Percentiles rank a stretch among this genome's conserved stretches.
phyloP scores from a whole-genome alignment of 257 asterid species.

The Scutellaria barbata region DNA sequence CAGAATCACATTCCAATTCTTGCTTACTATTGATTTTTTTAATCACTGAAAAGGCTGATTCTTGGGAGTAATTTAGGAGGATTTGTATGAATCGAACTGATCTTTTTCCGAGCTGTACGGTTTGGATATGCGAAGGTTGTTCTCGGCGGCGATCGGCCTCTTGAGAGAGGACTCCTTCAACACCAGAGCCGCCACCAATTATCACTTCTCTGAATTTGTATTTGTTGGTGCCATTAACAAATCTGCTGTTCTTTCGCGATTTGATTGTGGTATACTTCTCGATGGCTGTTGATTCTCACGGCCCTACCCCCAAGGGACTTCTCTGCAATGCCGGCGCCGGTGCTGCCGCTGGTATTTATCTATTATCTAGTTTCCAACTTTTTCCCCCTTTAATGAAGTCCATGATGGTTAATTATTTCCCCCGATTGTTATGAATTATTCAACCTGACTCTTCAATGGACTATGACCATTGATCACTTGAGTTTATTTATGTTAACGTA shows the following conservation, averaged over 20 bases:
- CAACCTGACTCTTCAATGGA: background rate
- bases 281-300: constrained; percentile 63
- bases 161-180: constrained; percentile 59
- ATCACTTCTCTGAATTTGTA: constrained; percentile 30
- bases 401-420: background rate
- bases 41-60: constrained; percentile 9
- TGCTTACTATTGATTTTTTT: constrained; percentile 11
- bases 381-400: background rate
- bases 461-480: background rate
- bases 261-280: constrained; percentile 34
- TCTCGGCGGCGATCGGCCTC: constrained; percentile 59
- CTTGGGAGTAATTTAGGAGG: constrained; percentile 6
- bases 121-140: constrained; percentile 88
- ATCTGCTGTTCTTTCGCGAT: constrained; percentile 16
- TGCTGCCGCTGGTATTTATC: constrained; percentile 73
- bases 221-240: constrained; percentile 6
- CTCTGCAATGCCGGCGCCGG: constrained; percentile 93
- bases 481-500: background rate
- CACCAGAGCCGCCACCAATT: constrained; percentile 18
- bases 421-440: background rate
- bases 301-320: constrained; percentile 63
- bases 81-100: constrained; percentile 20
- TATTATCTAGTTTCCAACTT: background rate
- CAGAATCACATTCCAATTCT: constrained; percentile 17
- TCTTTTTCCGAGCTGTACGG: constrained; percentile 33